Base-by-base conservation (phyloP, 108 stramenopile species). In the Skeletonema marinoi region DNA sequence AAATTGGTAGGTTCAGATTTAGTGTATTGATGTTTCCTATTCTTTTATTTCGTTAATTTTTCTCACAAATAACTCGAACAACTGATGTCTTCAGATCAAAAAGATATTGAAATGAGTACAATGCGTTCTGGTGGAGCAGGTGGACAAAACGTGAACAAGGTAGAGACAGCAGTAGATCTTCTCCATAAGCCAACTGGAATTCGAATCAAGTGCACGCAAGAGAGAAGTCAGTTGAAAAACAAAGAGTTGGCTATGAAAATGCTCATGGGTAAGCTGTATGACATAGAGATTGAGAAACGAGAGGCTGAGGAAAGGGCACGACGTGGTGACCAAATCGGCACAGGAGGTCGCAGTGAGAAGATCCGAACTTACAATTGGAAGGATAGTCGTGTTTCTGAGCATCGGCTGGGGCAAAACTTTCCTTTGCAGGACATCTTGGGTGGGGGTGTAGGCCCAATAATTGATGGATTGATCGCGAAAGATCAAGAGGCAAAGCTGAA, bases 81-180 rank as follows among this genome's bases (percentile, higher is more conserved):
- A 25, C 9, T 56, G 6, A 2, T 56, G 25, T 25, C 51, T 19
- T 29, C 54, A 56, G 90, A 92, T 81, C 86, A 82, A 14, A 92
- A 92, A 65, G 96, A 96, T 77, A 78, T 96, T 41, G 93, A 93
- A 67, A 91, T 96, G 83, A 78, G 84, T n/a, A 93, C 92, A 60
- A 95, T 97, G 89, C 73, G 96, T 42, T 88, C 94, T 38, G 92
- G 95, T 36, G 99, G 99, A 58, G 97, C 97, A 16, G 99, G 99
- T 13, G 99, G 99, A 14, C 99, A 99, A 86, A 97, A 98, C 83
- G 99, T 99, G 12, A 99, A 99, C 87, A 99, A 98, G 78, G 98
- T 98, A 21, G 99, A 99, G 72, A 98, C 96, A 38, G 99, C 97
- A 36, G 96, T 98, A 16, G 94, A 97, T 74, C 48, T 99, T 39